Evolutionary conservation across 305 asterid species (phyloP).

Genomic region (Solanum hybrid): DNA sequence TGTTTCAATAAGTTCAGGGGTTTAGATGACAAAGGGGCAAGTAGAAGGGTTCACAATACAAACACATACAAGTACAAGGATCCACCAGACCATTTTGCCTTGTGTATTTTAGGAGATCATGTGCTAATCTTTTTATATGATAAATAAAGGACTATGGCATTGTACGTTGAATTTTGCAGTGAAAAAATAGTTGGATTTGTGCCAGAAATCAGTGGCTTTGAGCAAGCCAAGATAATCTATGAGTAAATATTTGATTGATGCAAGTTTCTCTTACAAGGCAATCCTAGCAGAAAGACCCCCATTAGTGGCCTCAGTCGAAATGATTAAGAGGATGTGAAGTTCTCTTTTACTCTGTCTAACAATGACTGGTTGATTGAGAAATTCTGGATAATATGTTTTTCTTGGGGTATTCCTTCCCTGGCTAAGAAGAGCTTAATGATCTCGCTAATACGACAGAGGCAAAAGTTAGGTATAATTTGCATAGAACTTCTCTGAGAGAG

Average conservation of each 20-base stretch:
- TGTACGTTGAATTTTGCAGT: background rate
- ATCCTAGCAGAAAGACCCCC: background rate
- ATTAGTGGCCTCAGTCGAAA: background rate
- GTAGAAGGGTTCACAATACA: no score
- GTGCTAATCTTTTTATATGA: background rate
- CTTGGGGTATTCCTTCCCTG: background rate
- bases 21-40: no score
- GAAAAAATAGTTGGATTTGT: background rate
- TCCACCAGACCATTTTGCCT: no score
- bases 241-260: background rate
- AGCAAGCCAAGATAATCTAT: background rate
- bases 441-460: background rate
- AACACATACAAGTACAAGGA: no score
- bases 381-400: background rate
- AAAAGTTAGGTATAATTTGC: background rate
- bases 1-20: no score
- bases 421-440: background rate
- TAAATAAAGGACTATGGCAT: background rate
- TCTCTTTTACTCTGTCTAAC: background rate
- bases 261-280: background rate
- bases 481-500: background rate
- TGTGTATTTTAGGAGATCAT: background rate
- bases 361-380: background rate
- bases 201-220: background rate
- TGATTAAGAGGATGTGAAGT: background rate